A percentile compares a stretch with the other conserved stretches of the same genome.
Evolutionary conservation across 257 asterid genomes (phyloP).

Genomic region (Penstemon newberryi): DNA sequence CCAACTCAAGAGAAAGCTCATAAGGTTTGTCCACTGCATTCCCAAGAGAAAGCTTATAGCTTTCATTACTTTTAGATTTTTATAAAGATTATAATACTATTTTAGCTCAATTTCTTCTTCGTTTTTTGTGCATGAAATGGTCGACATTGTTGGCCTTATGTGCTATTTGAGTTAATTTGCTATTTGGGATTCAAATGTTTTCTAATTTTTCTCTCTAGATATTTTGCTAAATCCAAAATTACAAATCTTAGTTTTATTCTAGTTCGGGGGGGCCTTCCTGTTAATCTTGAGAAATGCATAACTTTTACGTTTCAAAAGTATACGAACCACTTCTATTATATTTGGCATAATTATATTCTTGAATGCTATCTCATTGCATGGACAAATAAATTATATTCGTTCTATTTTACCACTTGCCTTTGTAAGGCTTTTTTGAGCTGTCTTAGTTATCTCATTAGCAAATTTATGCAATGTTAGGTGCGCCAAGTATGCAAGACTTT

Average conservation of each 20-base stretch:
- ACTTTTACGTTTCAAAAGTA: not conserved
- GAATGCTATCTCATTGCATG: not conserved
- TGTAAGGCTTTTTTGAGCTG: constrained; percentile 4
- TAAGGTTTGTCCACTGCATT: constrained; percentile 46
- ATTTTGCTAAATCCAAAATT: not conserved
- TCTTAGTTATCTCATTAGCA: constrained; percentile 11
- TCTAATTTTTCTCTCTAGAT: not conserved
- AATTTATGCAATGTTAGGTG: constrained; percentile 41
- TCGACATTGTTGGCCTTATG: not conserved
- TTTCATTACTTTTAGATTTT: not conserved
- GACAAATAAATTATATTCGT: not conserved
- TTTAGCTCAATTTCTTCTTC: not conserved
- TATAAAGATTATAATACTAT: not conserved
- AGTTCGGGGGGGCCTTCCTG: not conserved
- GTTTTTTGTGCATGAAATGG: not conserved
- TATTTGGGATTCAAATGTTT: not conserved
- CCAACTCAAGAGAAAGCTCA: constrained; percentile 81
- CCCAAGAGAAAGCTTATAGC: not conserved
- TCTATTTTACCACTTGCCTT: constrained; percentile 3
- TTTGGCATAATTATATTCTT: not conserved
- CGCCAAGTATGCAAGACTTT: constrained; percentile 66
- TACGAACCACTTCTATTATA: not conserved
- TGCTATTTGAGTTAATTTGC: not conserved
- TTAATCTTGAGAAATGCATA: not conserved
- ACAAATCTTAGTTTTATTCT: not conserved